Conservation (phyloP, 176 grass and related monocot genomes). For the Guadua angustifolia region DNA sequence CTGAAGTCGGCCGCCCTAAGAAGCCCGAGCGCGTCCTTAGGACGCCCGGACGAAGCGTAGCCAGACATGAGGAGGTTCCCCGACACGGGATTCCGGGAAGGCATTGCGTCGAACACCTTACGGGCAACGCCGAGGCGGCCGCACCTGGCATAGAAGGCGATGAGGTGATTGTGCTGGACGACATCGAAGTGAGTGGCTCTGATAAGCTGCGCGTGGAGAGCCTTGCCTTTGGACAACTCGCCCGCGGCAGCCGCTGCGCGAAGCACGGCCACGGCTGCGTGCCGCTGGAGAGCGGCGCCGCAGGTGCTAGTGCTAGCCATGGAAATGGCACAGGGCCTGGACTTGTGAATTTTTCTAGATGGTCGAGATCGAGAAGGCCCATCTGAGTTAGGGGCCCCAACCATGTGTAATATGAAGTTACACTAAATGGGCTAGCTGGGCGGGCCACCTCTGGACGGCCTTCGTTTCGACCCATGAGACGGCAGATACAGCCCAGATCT, state of each 20-base stretch:
- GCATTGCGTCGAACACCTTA: conserved; percentile 67
- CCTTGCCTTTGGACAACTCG: conserved; percentile 43
- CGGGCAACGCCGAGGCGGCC: conserved; percentile 47
- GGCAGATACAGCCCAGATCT: neutral
- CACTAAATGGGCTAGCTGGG: neutral
- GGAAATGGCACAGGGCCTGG: conserved; percentile 12
- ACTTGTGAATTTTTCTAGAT: neutral
- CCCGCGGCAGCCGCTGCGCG: conserved; percentile 39
- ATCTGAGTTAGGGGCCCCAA: neutral
- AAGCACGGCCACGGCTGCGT: conserved; percentile 48
- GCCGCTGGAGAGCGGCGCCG: conserved; percentile 50
- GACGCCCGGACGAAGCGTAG: conserved; percentile 60
- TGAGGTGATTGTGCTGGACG: conserved; percentile 63
- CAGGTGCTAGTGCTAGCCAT: conserved; percentile 31
- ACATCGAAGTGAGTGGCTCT: conserved; percentile 46
- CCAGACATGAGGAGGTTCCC: conserved; percentile 62
- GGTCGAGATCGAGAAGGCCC: neutral
- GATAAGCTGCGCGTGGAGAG: conserved; percentile 52
- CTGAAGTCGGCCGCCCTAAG: conserved; percentile 53
- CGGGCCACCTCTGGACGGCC: neutral
- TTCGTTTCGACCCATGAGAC: neutral
- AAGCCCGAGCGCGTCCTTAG: conserved; percentile 48
- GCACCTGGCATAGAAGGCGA: conserved; percentile 60
- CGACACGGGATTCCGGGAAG: conserved; percentile 58
- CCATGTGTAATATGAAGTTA: neutral